Percentiles rank a stretch among this genome's conserved stretches.
phyloP scores from a whole-genome alignment of 2,329 filamentous ascomycete species.

The Pseudocercospora crystallina region DNA sequence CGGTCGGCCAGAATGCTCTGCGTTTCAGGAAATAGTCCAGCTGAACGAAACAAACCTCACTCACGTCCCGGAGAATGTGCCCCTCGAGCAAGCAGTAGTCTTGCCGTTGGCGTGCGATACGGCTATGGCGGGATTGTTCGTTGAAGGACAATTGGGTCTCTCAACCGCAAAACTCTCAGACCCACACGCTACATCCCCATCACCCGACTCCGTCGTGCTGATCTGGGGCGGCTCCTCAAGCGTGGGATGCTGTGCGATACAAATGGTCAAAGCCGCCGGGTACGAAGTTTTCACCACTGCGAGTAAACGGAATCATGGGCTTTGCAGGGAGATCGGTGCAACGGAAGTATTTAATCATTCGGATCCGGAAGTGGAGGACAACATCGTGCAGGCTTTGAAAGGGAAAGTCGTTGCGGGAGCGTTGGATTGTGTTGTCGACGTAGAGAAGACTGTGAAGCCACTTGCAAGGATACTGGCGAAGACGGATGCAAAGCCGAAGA shows the following conservation, averaged over 20 bases:
- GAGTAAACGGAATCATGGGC: conserved; percentile 39
- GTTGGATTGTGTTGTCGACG: conserved; percentile 8
- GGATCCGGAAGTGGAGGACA: not conserved
- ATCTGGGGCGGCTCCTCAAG: conserved; percentile 56
- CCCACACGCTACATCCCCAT: not conserved
- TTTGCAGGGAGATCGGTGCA: conserved; percentile 46
- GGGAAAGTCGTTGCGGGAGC: conserved; percentile 5
- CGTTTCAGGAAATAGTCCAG: conserved; percentile 7
- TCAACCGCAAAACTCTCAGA: not conserved
- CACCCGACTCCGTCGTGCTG: conserved; percentile 39
- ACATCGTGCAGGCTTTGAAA: conserved; percentile 1
- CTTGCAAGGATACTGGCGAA: conserved; percentile 7
- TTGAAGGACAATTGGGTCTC: conserved; percentile 6
- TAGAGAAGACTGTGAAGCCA: conserved; percentile 6
- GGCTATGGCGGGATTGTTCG: conserved; percentile 8
- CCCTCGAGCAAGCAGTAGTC: conserved; percentile 1
- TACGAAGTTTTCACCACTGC: conserved; percentile 42
- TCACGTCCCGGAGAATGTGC: not conserved
- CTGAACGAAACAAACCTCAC: not conserved
- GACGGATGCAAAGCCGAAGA: conserved; percentile 5
- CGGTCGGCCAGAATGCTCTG: conserved; percentile 3
- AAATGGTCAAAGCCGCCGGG: conserved; percentile 50
- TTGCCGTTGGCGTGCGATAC: conserved; percentile 13
- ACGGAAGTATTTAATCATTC: conserved; percentile 49
- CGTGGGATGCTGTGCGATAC: conserved; percentile 51